Conservation (phyloP, 2,329 filamentous ascomycete genomes). For the Cercospora canescens region DNA sequence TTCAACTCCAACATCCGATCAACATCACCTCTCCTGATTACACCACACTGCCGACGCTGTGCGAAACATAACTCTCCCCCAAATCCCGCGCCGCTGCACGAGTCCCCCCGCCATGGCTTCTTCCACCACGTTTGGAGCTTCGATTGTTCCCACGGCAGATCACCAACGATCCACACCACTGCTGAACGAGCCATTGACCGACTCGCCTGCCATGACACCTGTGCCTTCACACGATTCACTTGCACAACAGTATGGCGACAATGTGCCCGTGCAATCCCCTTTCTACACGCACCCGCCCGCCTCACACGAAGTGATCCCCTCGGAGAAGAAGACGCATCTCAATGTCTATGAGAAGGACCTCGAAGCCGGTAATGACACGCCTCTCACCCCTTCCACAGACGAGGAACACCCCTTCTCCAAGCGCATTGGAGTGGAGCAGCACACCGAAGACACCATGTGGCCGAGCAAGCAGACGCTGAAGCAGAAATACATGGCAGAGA, state of each 20-base stretch:
- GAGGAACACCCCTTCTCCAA: slow-evolving; percentile 40
- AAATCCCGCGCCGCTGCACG: not conserved
- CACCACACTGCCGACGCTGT: not conserved
- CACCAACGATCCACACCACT: slow-evolving; percentile 25
- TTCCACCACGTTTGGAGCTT: slow-evolving; percentile 44
- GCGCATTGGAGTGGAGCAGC: slow-evolving; percentile 44
- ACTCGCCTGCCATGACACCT: slow-evolving; percentile 38
- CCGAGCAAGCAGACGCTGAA: slow-evolving; percentile 50
- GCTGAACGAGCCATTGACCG: slow-evolving; percentile 32
- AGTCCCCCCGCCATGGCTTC: slow-evolving; percentile 16
- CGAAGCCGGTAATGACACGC: slow-evolving; percentile 33
- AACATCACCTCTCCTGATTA: not conserved
- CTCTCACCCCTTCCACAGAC: slow-evolving; percentile 37
- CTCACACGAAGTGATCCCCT: slow-evolving; percentile 39
- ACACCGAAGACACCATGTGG: slow-evolving; percentile 55
- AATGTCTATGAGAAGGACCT: slow-evolving; percentile 42
- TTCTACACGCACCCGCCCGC: slow-evolving; percentile 51
- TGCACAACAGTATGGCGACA: slow-evolving; percentile 39
- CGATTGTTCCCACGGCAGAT: slow-evolving; percentile 35
- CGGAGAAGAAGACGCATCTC: slow-evolving; percentile 24
- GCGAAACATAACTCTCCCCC: not conserved
- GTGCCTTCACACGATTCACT: slow-evolving; percentile 33
- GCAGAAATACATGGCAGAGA: slow-evolving; percentile 41
- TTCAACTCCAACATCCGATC: slow-evolving; percentile 4
- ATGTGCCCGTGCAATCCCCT: slow-evolving; percentile 41